These are phyloP conservation scores for Alternaria incomplexa DNA, from an alignment of 2,329 filamentous ascomycete species.

Conservation along the genomic window DNA sequence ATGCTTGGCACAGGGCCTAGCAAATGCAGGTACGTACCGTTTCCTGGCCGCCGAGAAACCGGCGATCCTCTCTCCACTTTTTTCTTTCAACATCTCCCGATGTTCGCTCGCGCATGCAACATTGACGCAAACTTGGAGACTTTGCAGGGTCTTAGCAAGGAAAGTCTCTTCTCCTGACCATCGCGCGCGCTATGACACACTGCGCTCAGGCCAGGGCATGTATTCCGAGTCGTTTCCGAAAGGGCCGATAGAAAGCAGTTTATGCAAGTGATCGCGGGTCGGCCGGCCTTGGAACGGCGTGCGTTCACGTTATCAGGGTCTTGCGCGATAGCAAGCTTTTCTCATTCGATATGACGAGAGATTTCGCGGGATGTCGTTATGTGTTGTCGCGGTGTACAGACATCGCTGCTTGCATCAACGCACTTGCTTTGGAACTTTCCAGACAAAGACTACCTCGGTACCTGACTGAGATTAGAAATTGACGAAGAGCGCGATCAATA, in stretches of 20 bases:
- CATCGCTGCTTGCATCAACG: not conserved
- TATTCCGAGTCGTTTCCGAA: constrained; percentile 2
- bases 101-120: not conserved
- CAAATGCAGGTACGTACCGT: constrained; percentile 11
- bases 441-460: not conserved
- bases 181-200: constrained; percentile 2
- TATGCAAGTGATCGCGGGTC: constrained; percentile 8
- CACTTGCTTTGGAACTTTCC: not conserved
- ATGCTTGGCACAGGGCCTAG: constrained; percentile 3
- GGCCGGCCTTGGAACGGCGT: constrained; percentile 5
- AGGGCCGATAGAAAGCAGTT: constrained; percentile 17
- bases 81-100: not conserved
- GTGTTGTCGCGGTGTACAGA: not conserved
- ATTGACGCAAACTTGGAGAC: not conserved
- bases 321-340: constrained; percentile 4
- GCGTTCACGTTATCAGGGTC: constrained; percentile 9
- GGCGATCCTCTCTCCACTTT: not conserved
- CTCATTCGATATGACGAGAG: not conserved
- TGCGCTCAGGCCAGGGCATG: constrained; percentile 3
- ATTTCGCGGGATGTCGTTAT: not conserved
- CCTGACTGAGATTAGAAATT: not conserved
- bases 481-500: not conserved
- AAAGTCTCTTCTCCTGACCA: not conserved
- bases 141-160: not conserved
- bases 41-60: constrained; percentile 7